Conservation (phyloP, 2,329 filamentous ascomycete species). For the Diaporthe sp. region DNA sequence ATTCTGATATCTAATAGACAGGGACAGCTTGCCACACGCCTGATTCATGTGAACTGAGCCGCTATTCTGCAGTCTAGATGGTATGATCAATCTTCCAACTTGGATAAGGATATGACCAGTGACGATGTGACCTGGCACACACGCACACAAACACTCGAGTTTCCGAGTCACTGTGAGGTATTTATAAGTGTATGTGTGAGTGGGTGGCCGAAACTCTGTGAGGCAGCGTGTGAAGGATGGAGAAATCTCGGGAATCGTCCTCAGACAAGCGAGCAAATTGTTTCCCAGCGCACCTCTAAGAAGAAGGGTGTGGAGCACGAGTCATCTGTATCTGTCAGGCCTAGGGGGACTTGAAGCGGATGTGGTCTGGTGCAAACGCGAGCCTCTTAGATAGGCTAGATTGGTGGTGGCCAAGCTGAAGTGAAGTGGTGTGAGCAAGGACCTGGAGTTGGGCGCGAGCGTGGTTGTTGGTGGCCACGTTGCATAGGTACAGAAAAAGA, state of each 20-base stretch:
- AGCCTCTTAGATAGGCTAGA: neutral
- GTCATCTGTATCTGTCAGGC: neutral
- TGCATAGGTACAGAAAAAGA: neutral
- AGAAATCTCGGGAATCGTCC: neutral
- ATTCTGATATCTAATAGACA: neutral
- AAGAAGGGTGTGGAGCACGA: neutral
- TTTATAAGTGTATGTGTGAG: neutral
- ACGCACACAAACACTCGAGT: neutral
- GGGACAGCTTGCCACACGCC: neutral
- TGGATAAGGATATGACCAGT: neutral
- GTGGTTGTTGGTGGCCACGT: neutral
- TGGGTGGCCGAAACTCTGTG: neutral
- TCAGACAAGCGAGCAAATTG: neutral
- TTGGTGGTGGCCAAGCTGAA: neutral
- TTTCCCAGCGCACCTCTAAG: neutral
- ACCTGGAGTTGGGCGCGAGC: neutral
- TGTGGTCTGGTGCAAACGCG: neutral
- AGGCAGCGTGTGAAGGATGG: neutral
- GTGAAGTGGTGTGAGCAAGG: neutral
- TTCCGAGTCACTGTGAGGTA: neutral
- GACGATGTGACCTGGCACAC: neutral
- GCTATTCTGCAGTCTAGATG: neutral
- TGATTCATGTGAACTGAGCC: neutral
- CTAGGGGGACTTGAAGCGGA: neutral
- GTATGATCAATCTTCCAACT: neutral